Base-by-base conservation (phyloP, 139 green algal species). In the Eudorina sp. region DNA sequence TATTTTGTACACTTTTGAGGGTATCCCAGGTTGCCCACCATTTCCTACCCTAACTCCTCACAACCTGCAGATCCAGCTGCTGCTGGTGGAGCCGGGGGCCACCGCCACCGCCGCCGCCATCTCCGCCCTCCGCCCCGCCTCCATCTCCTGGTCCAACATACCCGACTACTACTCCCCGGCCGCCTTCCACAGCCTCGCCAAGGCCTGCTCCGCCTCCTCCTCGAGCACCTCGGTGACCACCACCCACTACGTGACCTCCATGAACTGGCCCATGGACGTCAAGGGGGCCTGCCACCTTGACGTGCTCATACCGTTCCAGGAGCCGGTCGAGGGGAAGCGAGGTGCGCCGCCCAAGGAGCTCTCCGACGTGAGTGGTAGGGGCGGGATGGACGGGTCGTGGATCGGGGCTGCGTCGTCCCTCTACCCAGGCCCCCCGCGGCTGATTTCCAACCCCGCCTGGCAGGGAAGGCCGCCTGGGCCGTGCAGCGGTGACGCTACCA, bases 121-220 rank as follows among this genome's bases (percentile, higher is more conserved):
- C 66, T n/a, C 46, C 14, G 34, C 73, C 31, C 80, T 92, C 34
- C 48, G 45, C 29, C 88, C 91, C 70, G 72, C 40, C 64, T 90
- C 58, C 85, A 94, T 94, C 43, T 88, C 64, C 69, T 94, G 91
- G 91, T 84, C 76, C 76, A 84, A 84, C 76, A 4, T 84, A 16
- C 76, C 53, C 34, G 76, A 84, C 53, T 84, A 68, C 76, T 53
- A 46, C 23, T 85, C 62, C 27, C 79, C 84, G 19, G 23, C 34
- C 5, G 45, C 34, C 34, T 93, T 91, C 84, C 90, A 93, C 84
- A 53, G 21, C 18, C 43, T 92, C 79, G 84, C 88, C 2, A 68
- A 78, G 11, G 72, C 70, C 53, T 89, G 70, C 84, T 83, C 46
- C 23, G 34, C 34, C 21, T 8, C 64, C 6, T 7, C 31, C 64